Evolutionary conservation across 352 stramenopile genomes (phyloP).

Genomic region (Thalassiosira ordinaria): DNA sequence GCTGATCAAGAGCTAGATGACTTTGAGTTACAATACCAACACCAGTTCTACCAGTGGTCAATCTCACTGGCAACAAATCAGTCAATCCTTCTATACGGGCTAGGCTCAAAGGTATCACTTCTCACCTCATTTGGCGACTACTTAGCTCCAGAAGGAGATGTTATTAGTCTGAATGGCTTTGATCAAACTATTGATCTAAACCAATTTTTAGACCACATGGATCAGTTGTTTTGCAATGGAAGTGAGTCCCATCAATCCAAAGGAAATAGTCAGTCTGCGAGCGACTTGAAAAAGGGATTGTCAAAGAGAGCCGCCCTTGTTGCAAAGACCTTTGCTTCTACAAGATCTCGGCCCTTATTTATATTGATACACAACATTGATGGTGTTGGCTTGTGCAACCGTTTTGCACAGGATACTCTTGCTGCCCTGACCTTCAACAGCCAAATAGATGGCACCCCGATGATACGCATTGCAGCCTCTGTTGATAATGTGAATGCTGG

Average conservation of each 20-base stretch:
- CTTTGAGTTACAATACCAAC: conserved; percentile 29
- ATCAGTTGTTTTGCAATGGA: conserved; percentile 58
- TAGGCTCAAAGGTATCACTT: conserved; percentile 75
- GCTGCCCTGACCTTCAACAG: conserved; percentile 65
- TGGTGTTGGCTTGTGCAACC: conserved; percentile 59
- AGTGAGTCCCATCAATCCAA: background rate
- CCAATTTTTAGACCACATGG: conserved; percentile 67
- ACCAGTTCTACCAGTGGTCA: conserved; percentile 65
- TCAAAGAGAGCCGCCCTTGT: conserved; percentile 60
- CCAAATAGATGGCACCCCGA: conserved; percentile 39
- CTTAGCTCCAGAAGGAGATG: conserved; percentile 67
- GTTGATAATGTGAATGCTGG: conserved; percentile 79
- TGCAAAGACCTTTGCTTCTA: conserved; percentile 54
- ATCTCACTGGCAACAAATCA: conserved; percentile 76
- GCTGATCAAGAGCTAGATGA: conserved; percentile 15
- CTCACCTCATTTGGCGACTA: conserved; percentile 68
- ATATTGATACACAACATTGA: conserved; percentile 82
- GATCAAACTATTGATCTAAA: conserved; percentile 64
- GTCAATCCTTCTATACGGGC: conserved; percentile 79
- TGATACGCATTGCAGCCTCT: conserved; percentile 72
- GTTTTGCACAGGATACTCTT: conserved; percentile 65
- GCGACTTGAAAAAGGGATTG: conserved; percentile 31
- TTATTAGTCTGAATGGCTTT: conserved; percentile 77
- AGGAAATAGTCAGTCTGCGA: conserved; percentile 10
- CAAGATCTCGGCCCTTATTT: conserved; percentile 60